phyloP scores from a whole-genome alignment of 2,329 filamentous ascomycete genomes.

The Colletotrichum endophyticum region DNA sequence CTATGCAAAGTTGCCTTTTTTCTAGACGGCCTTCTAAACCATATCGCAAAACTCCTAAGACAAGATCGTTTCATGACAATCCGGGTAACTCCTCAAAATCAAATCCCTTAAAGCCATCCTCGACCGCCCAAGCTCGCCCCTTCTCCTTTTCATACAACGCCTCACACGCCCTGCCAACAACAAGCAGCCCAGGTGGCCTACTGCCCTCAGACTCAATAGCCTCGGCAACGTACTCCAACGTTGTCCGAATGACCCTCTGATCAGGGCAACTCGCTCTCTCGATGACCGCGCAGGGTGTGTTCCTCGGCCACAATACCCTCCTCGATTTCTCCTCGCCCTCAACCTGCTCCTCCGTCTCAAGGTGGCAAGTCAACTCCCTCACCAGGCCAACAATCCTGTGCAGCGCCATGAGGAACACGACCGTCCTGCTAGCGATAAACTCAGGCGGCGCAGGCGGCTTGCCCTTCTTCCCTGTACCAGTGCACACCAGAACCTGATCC shows the following conservation, averaged over 20 bases:
- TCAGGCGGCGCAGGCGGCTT: constrained; percentile 81
- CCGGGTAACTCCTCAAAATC: constrained; percentile 48
- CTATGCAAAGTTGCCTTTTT: not conserved
- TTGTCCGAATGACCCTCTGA: constrained; percentile 90
- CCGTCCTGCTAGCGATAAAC: constrained; percentile 77
- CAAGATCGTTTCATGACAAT: not conserved
- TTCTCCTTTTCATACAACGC: constrained; percentile 67
- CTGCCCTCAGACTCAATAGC: constrained; percentile 91
- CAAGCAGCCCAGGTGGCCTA: constrained; percentile 84
- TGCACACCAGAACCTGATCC: constrained; percentile 95
- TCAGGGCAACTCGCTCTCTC: constrained; percentile 94
- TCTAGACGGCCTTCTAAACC: not conserved
- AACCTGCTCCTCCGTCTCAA: constrained; percentile 31
- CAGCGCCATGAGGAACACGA: constrained; percentile 94
- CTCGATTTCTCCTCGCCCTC: constrained; percentile 28
- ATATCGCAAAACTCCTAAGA: not conserved
- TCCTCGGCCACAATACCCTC: constrained; percentile 68
- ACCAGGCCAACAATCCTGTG: constrained; percentile 82
- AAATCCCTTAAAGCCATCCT: constrained; percentile 83
- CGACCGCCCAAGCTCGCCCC: constrained; percentile 77
- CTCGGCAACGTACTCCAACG: constrained; percentile 75
- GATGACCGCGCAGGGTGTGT: constrained; percentile 90
- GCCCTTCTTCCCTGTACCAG: constrained; percentile 91
- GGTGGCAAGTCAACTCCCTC: constrained; percentile 64
- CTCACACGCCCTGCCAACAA: constrained; percentile 84